These are phyloP conservation scores for Physcomitrellopsis africana DNA, from an alignment of 225 moss, liverwort and hornwort genomes.

Conservation along the genomic window DNA sequence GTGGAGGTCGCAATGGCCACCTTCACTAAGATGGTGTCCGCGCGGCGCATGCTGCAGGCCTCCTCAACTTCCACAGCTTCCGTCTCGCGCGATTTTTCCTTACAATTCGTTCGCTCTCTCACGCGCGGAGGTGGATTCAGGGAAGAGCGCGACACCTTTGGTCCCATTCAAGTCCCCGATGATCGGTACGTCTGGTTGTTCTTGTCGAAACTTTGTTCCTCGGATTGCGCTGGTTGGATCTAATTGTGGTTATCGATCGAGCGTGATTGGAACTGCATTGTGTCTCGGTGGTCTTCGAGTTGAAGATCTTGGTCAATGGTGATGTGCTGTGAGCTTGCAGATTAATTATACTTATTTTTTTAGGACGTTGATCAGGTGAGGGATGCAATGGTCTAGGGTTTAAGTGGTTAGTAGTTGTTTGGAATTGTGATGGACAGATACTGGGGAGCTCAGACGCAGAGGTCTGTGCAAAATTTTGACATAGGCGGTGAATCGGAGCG, in stretches of 20 bases:
- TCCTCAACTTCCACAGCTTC: background rate
- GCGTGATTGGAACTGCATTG: too few relatives aligned
- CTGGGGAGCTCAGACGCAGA: constrained; percentile 72
- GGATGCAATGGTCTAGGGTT: too few relatives aligned
- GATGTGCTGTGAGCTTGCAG: too few relatives aligned
- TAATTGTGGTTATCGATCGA: background rate
- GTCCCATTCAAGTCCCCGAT: background rate
- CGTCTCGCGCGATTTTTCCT: constrained; percentile 1
- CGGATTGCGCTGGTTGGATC: constrained; percentile 10
- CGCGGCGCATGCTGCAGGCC: constrained; percentile 28
- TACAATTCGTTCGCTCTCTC: constrained; percentile 24
- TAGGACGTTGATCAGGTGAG: too few relatives aligned
- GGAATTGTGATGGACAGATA: constrained; percentile 39
- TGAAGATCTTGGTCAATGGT: too few relatives aligned
- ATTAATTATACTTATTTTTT: too few relatives aligned
- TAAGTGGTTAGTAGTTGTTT: too few relatives aligned
- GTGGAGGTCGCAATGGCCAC: constrained; percentile 7
- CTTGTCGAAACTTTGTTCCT: background rate
- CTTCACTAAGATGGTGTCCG: constrained; percentile 16
- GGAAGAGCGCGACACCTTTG: background rate
- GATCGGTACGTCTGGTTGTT: constrained; percentile 19
- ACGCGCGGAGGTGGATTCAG: constrained; percentile 2
- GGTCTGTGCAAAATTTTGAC: constrained; percentile 69
- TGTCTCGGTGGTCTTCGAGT: too few relatives aligned
- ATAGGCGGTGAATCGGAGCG: constrained; percentile 75